Evolutionary conservation across 2,329 filamentous ascomycete species (phyloP).

Genomic region (Ascochyta fabae): DNA sequence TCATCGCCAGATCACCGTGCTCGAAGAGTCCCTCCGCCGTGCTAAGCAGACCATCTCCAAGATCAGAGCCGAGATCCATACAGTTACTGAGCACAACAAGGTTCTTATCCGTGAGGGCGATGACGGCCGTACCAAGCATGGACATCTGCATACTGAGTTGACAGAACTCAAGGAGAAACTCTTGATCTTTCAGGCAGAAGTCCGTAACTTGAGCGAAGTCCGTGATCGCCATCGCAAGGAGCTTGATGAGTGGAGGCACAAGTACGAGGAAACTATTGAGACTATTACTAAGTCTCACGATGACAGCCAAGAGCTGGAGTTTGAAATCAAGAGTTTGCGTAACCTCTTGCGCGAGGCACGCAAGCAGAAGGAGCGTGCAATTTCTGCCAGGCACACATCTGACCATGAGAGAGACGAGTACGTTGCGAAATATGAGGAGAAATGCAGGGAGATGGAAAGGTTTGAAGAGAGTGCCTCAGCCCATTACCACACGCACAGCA

Average conservation of each 20-base stretch:
- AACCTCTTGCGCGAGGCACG: conserved; percentile 30
- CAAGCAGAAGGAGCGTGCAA: conserved; percentile 34
- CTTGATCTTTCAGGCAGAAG: conserved; percentile 28
- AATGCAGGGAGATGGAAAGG: conserved; percentile 32
- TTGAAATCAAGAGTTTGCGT: conserved; percentile 32
- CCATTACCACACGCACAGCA: conserved; percentile 21
- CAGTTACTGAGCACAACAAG: conserved; percentile 28
- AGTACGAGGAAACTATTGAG: conserved; percentile 33
- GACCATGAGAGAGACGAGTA: conserved; percentile 34
- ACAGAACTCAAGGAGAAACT: conserved; percentile 23
- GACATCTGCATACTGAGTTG: conserved; percentile 22
- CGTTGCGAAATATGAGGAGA: conserved; percentile 32
- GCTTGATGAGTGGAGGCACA: conserved; percentile 31
- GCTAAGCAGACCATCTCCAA: conserved; percentile 23
- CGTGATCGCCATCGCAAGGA: conserved; percentile 30
- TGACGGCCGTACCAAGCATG: conserved; percentile 25
- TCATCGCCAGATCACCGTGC: conserved; percentile 23
- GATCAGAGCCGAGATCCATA: conserved; percentile 23
- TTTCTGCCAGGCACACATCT: conserved; percentile 28
- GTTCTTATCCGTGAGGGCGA: conserved; percentile 26
- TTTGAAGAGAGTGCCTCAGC: conserved; percentile 27
- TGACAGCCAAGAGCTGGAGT: conserved; percentile 29
- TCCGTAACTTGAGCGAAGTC: conserved; percentile 25
- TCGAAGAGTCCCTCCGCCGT: conserved; percentile 33
- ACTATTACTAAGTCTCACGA: conserved; percentile 31